Evolutionary conservation across 139 green algal genomes (phyloP), one percentile per base, ranked within the genome.

Genomic region (Chlorella sp.): DNA sequence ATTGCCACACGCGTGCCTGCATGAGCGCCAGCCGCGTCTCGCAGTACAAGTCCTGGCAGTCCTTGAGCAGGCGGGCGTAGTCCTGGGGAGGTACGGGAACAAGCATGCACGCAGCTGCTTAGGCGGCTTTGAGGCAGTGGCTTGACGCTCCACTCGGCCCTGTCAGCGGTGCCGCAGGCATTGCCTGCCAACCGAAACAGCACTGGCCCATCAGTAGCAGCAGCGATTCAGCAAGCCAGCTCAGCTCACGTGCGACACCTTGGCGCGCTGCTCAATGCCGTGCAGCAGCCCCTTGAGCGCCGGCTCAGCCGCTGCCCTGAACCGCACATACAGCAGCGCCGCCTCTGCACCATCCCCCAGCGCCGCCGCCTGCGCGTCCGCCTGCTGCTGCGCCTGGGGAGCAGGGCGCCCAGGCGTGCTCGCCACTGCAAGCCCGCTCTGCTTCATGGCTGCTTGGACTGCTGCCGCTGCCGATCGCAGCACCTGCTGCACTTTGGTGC

Each of bases 241-340:
- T 16, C 26, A 11, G 4, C 65, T 55, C 28, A 34, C 78, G 39
- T 75, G 63, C n/a, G 78, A 75, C 51, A 70, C 72, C 63, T 82
- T 28, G 15, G 83, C 86, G 15, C 95, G 91, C 62, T 82, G 65
- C 84, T 96, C 93, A 38, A 99, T 90, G 69, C 97, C 96, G 36
- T 83, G 74, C n/a, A 99, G 92, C 69, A 98, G 68, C 4, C 90
- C 91, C 89, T 95, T 95, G 25, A 98, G 67, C n/a, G 82, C 89
- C 28, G 93, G 91, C 90, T 98, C 95, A n/a, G 95, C 93, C 17
- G 93, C 94, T 30, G 97, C 95, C 28, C 95, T 78, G 91, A 99
- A 99, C 17, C 94, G 88, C 84, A 99, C 97, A 84, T 98, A 98
- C 82, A 98, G 90, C 88, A 99, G 91, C 1, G 95, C 93, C 36